These are phyloP conservation scores for Psilocybe tampanensis DNA, from an alignment of 768 basidiomycete species.

Conservation along the genomic window DNA sequence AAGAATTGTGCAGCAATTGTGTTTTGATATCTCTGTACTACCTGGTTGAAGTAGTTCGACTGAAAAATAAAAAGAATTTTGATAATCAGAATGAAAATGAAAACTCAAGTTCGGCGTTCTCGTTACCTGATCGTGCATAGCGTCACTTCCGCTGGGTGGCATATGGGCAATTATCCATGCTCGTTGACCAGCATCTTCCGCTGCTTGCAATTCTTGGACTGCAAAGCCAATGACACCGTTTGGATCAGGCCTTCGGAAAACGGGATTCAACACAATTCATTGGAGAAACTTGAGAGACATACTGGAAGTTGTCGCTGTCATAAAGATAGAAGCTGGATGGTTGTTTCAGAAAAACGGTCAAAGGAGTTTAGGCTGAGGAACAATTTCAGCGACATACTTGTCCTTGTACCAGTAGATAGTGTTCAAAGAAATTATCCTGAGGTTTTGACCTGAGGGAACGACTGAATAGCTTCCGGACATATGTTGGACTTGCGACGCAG, in stretches of 20 bases:
- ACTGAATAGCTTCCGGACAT: conserved; percentile 58
- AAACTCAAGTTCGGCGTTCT: too few relatives aligned
- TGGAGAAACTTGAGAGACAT: conserved; percentile 15
- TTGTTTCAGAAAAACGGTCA: background rate
- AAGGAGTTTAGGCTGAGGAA: background rate
- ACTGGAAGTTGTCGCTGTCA: conserved; percentile 51
- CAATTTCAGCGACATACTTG: too few relatives aligned
- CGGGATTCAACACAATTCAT: background rate
- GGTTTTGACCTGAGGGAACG: conserved; percentile 47
- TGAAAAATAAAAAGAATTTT: conserved; percentile 25
- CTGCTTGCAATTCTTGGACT: conserved; percentile 53
- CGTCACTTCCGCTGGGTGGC: conserved; percentile 51
- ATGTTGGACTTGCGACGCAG: conserved; percentile 45
- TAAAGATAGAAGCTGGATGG: conserved; percentile 57
- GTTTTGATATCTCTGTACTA: conserved; percentile 58
- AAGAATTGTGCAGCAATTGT: conserved; percentile 65
- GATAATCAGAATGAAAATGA: too few relatives aligned
- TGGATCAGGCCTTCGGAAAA: conserved; percentile 46
- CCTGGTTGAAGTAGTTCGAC: conserved; percentile 67
- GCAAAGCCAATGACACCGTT: conserved; percentile 61
- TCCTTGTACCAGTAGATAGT: conserved; percentile 64
- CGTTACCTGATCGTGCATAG: conserved; percentile 53
- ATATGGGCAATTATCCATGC: conserved; percentile 68
- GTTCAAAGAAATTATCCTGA: conserved; percentile 62
- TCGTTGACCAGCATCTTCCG: conserved; percentile 60